Conservation (phyloP, 2,329 filamentous ascomycete species). For the Aspergillus sp. region DNA sequence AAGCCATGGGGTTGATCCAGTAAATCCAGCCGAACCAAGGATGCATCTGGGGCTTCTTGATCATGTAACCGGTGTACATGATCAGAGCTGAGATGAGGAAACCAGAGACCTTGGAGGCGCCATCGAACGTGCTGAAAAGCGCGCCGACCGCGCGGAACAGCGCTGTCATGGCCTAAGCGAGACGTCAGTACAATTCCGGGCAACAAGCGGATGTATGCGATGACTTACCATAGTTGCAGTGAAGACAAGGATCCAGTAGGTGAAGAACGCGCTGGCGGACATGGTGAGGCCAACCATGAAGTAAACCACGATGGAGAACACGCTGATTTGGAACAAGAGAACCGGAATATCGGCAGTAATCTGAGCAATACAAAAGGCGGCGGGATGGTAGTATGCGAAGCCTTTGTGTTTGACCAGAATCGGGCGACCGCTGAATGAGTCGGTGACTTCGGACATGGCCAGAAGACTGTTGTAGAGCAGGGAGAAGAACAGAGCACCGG, state of each 20-base stretch:
- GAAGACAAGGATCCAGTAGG: conserved; percentile 60
- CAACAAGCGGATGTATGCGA: background rate
- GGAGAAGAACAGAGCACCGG: conserved; percentile 65
- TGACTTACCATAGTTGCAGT: conserved; percentile 53
- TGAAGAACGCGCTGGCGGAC: conserved; percentile 61
- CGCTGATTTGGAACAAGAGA: conserved; percentile 61
- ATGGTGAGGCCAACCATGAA: conserved; percentile 63
- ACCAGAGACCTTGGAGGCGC: conserved; percentile 57
- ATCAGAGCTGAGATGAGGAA: conserved; percentile 40
- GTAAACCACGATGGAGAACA: conserved; percentile 62
- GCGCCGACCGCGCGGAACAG: conserved; percentile 61
- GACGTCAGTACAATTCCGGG: conserved; percentile 15
- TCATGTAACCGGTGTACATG: conserved; percentile 48
- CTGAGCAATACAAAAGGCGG: conserved; percentile 47
- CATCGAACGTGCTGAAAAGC: conserved; percentile 59
- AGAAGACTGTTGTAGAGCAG: conserved; percentile 64
- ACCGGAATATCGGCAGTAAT: conserved; percentile 56
- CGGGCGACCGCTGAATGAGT: conserved; percentile 62
- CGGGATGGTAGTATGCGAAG: conserved; percentile 61
- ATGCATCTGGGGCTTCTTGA: conserved; percentile 53
- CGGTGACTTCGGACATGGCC: conserved; percentile 67
- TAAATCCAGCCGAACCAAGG: conserved; percentile 55
- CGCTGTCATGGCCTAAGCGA: conserved; percentile 56
- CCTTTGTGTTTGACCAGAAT: conserved; percentile 61
- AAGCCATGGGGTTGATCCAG: conserved; percentile 44